These are phyloP conservation scores for Chlorella sp. DNA, from an alignment of 139 green algal species.

Conservation along the genomic window DNA sequence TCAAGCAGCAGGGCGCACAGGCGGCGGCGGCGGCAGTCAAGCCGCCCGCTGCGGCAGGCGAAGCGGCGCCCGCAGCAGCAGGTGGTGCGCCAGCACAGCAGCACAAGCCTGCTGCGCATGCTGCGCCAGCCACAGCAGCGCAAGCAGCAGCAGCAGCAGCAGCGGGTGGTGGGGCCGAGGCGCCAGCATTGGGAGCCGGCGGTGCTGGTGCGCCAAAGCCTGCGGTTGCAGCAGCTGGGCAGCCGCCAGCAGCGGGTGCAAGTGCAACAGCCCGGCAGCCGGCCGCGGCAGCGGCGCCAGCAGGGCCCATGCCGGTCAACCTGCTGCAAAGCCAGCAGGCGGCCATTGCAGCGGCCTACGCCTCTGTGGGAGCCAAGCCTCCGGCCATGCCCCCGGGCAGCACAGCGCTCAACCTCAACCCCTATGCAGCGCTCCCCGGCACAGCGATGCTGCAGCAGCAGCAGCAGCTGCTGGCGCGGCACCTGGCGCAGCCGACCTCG, in stretches of 20 bases:
- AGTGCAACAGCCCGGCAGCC: not conserved
- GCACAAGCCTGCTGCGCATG: not conserved
- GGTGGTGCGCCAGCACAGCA: not conserved
- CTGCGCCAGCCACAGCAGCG: not conserved
- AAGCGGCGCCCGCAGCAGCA: not conserved
- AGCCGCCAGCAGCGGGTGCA: too few relatives aligned
- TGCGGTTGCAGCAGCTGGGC: not conserved
- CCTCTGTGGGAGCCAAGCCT: conserved; percentile 4
- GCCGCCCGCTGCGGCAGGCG: not conserved
- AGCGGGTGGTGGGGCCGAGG: too few relatives aligned
- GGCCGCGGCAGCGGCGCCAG: too few relatives aligned
- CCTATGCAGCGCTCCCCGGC: not conserved
- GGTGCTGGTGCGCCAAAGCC: not conserved
- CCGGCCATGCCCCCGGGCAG: not conserved
- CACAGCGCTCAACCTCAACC: conserved; percentile 16
- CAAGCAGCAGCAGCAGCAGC: not conserved
- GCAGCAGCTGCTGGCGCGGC: conserved; percentile 42
- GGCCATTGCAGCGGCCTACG: conserved; percentile 11
- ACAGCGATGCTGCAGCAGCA: conserved; percentile 26
- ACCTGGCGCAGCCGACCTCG: conserved; percentile 30
- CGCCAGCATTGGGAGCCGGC: too few relatives aligned
- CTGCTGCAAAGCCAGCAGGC: conserved; percentile 30
- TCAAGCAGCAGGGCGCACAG: not conserved
- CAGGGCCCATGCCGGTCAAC: not conserved
- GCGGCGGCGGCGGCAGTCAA: not conserved